phyloP scores from a whole-genome alignment of 331 rosid genomes.

The Phaseolus coccineus region DNA sequence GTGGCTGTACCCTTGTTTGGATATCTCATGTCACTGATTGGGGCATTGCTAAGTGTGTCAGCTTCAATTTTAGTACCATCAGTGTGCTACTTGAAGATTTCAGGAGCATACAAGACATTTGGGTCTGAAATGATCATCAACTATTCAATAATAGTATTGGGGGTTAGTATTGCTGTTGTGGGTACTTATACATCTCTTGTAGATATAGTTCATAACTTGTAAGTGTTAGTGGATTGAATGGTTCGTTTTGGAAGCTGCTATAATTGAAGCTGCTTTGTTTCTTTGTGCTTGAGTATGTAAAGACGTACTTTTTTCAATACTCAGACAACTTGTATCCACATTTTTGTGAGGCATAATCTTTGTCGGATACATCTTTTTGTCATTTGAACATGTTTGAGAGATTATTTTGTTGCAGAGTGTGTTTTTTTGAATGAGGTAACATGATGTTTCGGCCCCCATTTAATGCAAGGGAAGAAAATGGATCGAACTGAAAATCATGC shows the following conservation, averaged over 20 bases:
- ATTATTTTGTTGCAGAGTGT: neutral
- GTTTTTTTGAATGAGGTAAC: neutral
- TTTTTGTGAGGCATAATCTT: slow-evolving; percentile 25
- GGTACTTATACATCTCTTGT: slow-evolving; percentile 74
- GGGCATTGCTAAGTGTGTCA: slow-evolving; percentile 42
- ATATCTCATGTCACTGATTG: slow-evolving; percentile 44
- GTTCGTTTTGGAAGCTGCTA: neutral
- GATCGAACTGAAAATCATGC: neutral
- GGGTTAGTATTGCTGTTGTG: slow-evolving; percentile 49
- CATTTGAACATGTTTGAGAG: slow-evolving; percentile 16
- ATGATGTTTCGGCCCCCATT: neutral
- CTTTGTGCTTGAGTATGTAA: neutral
- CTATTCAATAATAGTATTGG: slow-evolving; percentile 56
- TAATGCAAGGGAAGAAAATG: neutral
- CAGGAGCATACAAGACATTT: slow-evolving; percentile 48
- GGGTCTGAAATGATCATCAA: slow-evolving; percentile 49
- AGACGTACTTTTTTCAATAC: slow-evolving; percentile 11
- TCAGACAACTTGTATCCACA: neutral
- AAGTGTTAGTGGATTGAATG: slow-evolving; percentile 10
- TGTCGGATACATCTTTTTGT: neutral
- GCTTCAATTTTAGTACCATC: slow-evolving; percentile 47
- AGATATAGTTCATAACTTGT: slow-evolving; percentile 52
- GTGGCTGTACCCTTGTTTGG: slow-evolving; percentile 46
- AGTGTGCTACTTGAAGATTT: slow-evolving; percentile 47
- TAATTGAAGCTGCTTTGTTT: neutral